A percentile compares a stretch with the other conserved stretches of the same genome.
Evolutionary conservation across 148 eudicot species (phyloP).

Genomic region (Chenopodium album): DNA sequence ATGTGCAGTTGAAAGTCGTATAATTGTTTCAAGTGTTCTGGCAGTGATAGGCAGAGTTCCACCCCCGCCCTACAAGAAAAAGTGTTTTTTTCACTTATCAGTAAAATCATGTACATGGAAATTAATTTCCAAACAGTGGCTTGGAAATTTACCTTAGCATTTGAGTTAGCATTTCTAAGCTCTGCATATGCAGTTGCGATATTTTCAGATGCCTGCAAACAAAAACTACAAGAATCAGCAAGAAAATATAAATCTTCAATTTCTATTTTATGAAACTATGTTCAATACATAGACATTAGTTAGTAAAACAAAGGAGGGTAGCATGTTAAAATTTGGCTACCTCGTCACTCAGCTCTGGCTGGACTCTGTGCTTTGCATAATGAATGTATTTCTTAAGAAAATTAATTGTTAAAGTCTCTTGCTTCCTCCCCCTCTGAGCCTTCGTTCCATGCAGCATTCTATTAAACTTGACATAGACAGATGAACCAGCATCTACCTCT

Average conservation of each 20-base stretch:
- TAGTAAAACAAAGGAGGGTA: neutral
- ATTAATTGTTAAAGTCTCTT: slow-evolving; percentile 77
- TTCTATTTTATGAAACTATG: neutral
- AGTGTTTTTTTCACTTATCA: neutral
- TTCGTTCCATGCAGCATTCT: slow-evolving; percentile 88
- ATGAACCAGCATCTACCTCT: slow-evolving; percentile 61
- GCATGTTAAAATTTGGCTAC: slow-evolving; percentile 33
- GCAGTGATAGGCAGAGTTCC: slow-evolving; percentile 99
- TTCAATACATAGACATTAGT: neutral
- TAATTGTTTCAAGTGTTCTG: slow-evolving; percentile 95
- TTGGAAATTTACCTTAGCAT: slow-evolving; percentile 53
- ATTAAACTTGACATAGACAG: slow-evolving; percentile 82
- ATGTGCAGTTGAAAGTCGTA: slow-evolving; percentile 96
- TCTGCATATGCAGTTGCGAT: slow-evolving; percentile 98
- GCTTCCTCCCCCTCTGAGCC: slow-evolving; percentile 54
- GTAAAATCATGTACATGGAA: neutral
- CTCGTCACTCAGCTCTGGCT: slow-evolving; percentile 98
- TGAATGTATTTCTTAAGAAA: slow-evolving; percentile 96
- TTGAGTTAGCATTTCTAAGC: slow-evolving; percentile 85
- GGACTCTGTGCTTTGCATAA: slow-evolving; percentile 90
- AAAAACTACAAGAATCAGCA: slow-evolving; percentile 23
- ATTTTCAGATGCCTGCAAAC: slow-evolving; percentile 83
- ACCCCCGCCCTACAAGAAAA: slow-evolving; percentile 57
- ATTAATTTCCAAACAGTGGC: neutral
- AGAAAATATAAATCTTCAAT: neutral